Evolutionary conservation across 495 filamentous ascomycete species (phyloP), one percentile per base, ranked within the genome.

Genomic region (Penicillium crystallinum): DNA sequence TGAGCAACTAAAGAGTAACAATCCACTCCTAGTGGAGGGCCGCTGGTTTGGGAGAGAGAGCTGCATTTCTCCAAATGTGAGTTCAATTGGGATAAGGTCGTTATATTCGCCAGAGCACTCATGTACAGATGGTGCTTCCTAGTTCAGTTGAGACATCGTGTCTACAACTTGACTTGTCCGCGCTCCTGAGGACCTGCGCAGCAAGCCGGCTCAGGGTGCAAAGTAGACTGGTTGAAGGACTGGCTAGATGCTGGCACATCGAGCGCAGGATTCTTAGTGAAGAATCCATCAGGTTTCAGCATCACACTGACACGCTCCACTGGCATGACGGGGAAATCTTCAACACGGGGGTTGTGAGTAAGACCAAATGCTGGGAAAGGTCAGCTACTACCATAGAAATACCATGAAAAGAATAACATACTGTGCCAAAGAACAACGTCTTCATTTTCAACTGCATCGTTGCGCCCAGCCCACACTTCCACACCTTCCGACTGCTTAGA

Each of bases 221-320:
- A 37, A 11, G 64, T 68, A 10, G 68, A 73, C 56, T 67, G 47
- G 55, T 74, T 74, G 27, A 73, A 72, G 5, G 60, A 42, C 59
- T 75, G 72, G 8, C 27, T 51, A 1, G 66, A 71, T 6, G 62
- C 61, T 1, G 72, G 80, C 11, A 90, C 87, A 70, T 90, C 87
- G 36, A 89, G 51, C 7, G 84, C 84, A 0, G 87, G 87, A 58
- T 90, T 91, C 71, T 75, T 77, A 7, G 81, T 80, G 68, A 91
- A 91, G 74, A 91, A 90, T 9, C 86, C 84, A 45, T 79, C 79
- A 7, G 86, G 86, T 66, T 84, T 83, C 47, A 91, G 85, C 82
- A 63, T 80, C 68, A 59, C 79, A 38, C 68, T 71, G 23, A 74
- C 62, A 8, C 63, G 66, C 43, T 75, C 74, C 45, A 71, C 56